A percentile compares a stretch with the other conserved stretches of the same genome.
phyloP scores from a whole-genome alignment of 208 protist genomes.

The Wallacemonas sp. region DNA sequence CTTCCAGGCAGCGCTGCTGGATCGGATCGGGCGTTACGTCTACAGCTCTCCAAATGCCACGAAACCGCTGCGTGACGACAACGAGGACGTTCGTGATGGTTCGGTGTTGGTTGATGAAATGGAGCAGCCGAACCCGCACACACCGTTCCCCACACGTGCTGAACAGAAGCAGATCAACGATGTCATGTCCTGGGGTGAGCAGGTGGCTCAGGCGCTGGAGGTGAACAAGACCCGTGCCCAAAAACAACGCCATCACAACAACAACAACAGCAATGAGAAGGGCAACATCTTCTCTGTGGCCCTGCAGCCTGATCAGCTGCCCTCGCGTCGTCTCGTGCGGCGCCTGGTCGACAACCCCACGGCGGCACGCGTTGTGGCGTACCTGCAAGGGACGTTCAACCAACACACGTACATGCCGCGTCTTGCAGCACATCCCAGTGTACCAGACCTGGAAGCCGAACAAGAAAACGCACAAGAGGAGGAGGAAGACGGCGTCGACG shows the following conservation, averaged over 20 bases:
- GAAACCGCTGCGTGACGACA: slow-evolving; percentile 14
- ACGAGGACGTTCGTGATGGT: slow-evolving; percentile 37
- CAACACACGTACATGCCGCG: slow-evolving; percentile 25
- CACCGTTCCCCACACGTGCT: no score
- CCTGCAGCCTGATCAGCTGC: background rate
- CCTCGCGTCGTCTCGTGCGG: slow-evolving; percentile 13
- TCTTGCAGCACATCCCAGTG: no score
- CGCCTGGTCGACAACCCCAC: slow-evolving; percentile 52
- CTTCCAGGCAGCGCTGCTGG: slow-evolving; percentile 1
- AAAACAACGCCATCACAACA: background rate
- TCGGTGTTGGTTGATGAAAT: no score
- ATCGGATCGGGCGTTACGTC: background rate
- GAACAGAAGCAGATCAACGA: slow-evolving; percentile 22
- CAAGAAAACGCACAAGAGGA: no score
- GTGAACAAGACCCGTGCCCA: background rate
- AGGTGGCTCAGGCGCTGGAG: background rate
- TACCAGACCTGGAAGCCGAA: no score
- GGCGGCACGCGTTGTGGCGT: slow-evolving; percentile 43
- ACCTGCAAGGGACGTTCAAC: slow-evolving; percentile 42
- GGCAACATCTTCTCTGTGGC: background rate
- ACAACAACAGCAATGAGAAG: background rate
- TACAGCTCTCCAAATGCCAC: background rate
- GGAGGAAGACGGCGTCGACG: no score
- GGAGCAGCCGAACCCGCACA: no score
- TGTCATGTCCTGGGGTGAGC: slow-evolving; percentile 6